phyloP scores from a whole-genome alignment of 108 stramenopile genomes.

The Phaeodactylum tricornutum region DNA sequence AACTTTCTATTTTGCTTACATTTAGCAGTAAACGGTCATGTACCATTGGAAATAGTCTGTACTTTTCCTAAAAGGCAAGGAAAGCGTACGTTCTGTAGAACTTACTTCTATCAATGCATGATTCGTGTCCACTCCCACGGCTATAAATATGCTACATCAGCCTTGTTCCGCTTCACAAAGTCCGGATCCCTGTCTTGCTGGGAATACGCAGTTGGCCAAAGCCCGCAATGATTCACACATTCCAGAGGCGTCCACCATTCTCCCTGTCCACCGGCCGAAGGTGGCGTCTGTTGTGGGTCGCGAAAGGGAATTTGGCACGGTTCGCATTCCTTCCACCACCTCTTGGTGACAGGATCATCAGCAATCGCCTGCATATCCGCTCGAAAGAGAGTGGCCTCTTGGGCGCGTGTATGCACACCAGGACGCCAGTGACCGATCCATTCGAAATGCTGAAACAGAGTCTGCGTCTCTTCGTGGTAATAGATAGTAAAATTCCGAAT shows the following conservation, averaged over 20 bases:
- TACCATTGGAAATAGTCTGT: too few species aligned
- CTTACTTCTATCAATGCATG: too few species aligned
- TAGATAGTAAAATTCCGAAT: conserved; percentile 26
- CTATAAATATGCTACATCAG: too few species aligned
- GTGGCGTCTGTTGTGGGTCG: conserved; percentile 4
- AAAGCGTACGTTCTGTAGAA: too few species aligned
- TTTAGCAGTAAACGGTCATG: too few species aligned
- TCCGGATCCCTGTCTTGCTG: conserved; percentile 10
- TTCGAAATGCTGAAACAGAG: conserved; percentile 23
- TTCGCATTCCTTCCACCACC: conserved; percentile 22
- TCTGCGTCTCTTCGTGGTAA: conserved; percentile 18
- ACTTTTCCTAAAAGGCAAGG: too few species aligned
- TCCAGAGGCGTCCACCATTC: conserved; percentile 17
- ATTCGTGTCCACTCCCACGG: too few species aligned
- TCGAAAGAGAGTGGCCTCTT: conserved; percentile 8
- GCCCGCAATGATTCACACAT: conserved; percentile 18
- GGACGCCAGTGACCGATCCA: conserved; percentile 23
- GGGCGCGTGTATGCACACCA: too few species aligned
- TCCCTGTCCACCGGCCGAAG: not conserved
- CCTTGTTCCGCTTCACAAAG: too few species aligned
- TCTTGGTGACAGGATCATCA: conserved; percentile 5
- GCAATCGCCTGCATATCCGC: conserved; percentile 19
- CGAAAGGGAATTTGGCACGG: conserved; percentile 23
- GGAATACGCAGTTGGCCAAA: conserved; percentile 16
- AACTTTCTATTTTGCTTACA: too few species aligned